Evolutionary conservation across 148 eudicot species (phyloP).

Genomic region (Rhododendron henanense): DNA sequence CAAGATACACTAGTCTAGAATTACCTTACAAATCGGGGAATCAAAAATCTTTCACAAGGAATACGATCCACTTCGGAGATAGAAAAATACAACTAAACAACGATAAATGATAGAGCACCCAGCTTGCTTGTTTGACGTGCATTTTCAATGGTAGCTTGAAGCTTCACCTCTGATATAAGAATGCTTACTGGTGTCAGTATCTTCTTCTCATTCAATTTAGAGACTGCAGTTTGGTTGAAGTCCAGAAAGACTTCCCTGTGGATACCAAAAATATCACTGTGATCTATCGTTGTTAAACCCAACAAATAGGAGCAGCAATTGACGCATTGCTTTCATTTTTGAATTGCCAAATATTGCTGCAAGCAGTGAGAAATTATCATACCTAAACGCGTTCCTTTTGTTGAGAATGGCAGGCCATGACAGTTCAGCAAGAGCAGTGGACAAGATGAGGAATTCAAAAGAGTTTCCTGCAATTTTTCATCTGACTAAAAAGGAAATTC

Average conservation of each 20-base stretch:
- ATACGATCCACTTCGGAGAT: neutral
- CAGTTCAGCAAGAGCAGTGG: slow-evolving; percentile 84
- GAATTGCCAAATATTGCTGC: neutral
- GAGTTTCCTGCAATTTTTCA: slow-evolving; percentile 52
- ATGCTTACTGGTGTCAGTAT: too few relatives aligned
- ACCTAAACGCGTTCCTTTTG: slow-evolving; percentile 72
- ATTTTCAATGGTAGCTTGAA: too few relatives aligned
- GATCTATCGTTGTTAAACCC: too few relatives aligned
- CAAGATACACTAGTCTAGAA: neutral
- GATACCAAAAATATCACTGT: too few relatives aligned
- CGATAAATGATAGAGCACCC: too few relatives aligned
- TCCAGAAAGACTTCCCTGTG: too few relatives aligned
- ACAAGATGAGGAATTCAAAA: slow-evolving; percentile 81
- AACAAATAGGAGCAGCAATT: neutral
- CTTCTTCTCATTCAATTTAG: too few relatives aligned
- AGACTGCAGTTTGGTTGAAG: too few relatives aligned
- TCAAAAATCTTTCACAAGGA: neutral
- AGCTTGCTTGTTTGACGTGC: too few relatives aligned
- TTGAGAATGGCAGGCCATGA: slow-evolving; percentile 85
- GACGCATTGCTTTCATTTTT: neutral
- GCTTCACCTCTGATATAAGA: too few relatives aligned
- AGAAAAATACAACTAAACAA: too few relatives aligned
- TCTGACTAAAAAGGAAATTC: neutral
- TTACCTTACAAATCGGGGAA: neutral
- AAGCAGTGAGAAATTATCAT: slow-evolving; percentile 10